Percentiles rank a stretch among this genome's conserved stretches.
Evolutionary conservation across 305 asterid genomes (phyloP).

Genomic region (Fraxinus dipetala): DNA sequence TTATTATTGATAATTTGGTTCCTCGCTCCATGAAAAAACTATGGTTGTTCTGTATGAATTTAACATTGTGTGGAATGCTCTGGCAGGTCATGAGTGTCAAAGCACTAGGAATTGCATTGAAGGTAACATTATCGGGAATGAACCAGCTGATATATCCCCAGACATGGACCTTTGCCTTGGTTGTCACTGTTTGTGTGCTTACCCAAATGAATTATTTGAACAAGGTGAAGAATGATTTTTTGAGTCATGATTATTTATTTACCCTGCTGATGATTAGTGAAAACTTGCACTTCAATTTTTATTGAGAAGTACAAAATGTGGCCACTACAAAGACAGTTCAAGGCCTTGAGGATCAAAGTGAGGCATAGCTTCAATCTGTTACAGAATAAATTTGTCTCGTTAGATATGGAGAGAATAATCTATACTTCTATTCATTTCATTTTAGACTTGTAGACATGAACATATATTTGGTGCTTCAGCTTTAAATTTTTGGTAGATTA

Average conservation of each 20-base stretch:
- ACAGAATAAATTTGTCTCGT: not conserved
- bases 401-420: not conserved
- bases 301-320: not conserved
- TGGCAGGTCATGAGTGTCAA: slow-evolving; percentile 98
- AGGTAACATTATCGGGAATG: slow-evolving; percentile 84
- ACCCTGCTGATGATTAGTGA: not conserved
- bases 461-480: not conserved
- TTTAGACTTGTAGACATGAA: not conserved
- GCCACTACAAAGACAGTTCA: not conserved
- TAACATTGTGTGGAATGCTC: slow-evolving; percentile 14
- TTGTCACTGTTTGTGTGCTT: slow-evolving; percentile 65
- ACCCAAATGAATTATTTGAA: slow-evolving; percentile 94
- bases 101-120: slow-evolving; percentile 94
- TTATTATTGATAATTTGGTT: slow-evolving; percentile 7
- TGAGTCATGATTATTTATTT: not conserved
- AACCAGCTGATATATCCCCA: slow-evolving; percentile 87
- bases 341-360: not conserved
- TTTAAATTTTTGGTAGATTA: not conserved
- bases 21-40: not conserved
- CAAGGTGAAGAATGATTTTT: slow-evolving; percentile 46
- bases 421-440: not conserved
- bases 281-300: not conserved
- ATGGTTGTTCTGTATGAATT: not conserved
- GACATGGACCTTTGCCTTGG: slow-evolving; percentile 84
- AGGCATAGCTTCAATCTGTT: not conserved